Conservation (phyloP, 371 early-diverging fungal genomes). For the Fennellomyces sp. region DNA sequence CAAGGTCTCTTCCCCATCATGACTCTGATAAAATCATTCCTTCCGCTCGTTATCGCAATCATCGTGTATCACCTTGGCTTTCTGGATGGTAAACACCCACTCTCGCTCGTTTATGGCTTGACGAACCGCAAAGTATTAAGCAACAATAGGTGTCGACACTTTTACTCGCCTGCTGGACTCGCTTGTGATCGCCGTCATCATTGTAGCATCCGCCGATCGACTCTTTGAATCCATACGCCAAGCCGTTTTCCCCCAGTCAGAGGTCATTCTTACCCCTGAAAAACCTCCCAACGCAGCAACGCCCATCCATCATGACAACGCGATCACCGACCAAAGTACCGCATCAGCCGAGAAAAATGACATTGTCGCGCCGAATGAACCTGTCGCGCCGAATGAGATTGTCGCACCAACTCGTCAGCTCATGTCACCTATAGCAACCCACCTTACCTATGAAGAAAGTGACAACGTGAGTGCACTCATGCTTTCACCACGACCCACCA, state of each 20-base stretch:
- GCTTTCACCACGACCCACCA: constrained; percentile 3
- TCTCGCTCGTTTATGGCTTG: neutral
- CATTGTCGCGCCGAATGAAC: too few species aligned
- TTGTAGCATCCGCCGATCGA: neutral
- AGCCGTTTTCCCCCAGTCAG: neutral
- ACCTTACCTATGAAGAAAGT: neutral
- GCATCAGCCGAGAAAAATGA: too few species aligned
- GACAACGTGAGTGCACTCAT: neutral
- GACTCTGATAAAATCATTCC: neutral
- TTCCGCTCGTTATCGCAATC: constrained; percentile 8
- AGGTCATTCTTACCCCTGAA: too few species aligned
- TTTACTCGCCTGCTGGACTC: constrained; percentile 15
- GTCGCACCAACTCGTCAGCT: neutral
- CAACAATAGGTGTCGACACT: constrained; percentile 8
- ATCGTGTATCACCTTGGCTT: neutral
- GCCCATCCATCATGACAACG: too few species aligned
- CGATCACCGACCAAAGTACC: too few species aligned
- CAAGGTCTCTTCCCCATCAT: neutral
- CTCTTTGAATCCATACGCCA: constrained; percentile 1
- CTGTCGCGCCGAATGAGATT: too few species aligned
- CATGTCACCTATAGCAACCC: neutral
- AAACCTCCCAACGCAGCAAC: too few species aligned
- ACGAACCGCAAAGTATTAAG: neutral
- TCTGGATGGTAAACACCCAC: neutral
- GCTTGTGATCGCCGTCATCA: constrained; percentile 9